Conservation (phyloP, 78 protist genomes). For the Planoprotostelium fungivorum region DNA sequence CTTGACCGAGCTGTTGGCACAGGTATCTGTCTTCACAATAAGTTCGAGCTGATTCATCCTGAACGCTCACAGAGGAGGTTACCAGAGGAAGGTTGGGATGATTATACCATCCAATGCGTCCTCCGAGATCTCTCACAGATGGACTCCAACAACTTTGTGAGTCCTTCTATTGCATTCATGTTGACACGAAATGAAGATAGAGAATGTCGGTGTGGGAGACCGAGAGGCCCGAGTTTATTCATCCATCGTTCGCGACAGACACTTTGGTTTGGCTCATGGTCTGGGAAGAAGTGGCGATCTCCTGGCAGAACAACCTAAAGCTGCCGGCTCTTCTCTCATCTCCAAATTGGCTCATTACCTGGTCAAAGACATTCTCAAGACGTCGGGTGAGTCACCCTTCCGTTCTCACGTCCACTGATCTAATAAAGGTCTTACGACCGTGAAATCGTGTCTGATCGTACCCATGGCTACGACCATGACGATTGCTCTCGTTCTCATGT, state of each 20-base stretch:
- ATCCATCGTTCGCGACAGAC: conserved; percentile 65
- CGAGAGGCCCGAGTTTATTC: conserved; percentile 91
- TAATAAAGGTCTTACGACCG: conserved; percentile 20
- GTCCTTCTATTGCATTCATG: conserved; percentile 5
- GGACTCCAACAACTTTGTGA: conserved; percentile 84
- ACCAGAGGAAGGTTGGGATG: conserved; percentile 86
- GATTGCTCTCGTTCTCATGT: conserved; percentile 69
- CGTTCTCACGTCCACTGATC: background rate
- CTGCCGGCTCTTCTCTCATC: conserved; percentile 98
- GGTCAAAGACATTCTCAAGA: conserved; percentile 61
- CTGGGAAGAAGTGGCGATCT: conserved; percentile 98
- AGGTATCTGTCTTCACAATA: conserved; percentile 7
- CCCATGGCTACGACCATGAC: conserved; percentile 98
- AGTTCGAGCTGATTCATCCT: background rate
- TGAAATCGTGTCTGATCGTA: conserved; percentile 60
- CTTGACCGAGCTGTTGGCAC: conserved; percentile 27
- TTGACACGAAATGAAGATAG: background rate
- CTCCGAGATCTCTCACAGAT: conserved; percentile 72
- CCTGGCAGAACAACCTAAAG: conserved; percentile 96
- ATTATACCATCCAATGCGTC: conserved; percentile 47
- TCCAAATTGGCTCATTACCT: conserved; percentile 60
- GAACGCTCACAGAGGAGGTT: conserved; percentile 54
- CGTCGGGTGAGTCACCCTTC: conserved; percentile 27
- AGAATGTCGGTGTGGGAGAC: conserved; percentile 95
- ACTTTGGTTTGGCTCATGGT: conserved; percentile 85